phyloP scores from a whole-genome alignment of 1,284 basidiomycete genomes.

The Phenoliferia sp. region DNA sequence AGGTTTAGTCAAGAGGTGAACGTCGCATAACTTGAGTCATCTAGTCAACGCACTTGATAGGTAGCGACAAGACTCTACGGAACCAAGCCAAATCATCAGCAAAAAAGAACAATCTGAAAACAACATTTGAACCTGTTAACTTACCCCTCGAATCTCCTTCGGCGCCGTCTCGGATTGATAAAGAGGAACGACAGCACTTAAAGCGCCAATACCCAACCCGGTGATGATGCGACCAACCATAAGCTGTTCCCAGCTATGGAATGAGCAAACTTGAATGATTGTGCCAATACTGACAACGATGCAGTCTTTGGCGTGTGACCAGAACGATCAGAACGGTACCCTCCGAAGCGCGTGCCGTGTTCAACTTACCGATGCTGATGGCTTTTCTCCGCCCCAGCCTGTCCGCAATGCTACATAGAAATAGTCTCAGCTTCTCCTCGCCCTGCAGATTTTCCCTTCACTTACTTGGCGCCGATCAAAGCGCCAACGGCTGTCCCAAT shows the following conservation, averaged over 20 bases:
- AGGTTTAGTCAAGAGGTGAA: too few species aligned
- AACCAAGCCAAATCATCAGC: not conserved
- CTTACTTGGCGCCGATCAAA: slow-evolving; percentile 36
- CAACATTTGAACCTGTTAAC: not conserved
- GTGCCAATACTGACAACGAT: slow-evolving; percentile 64
- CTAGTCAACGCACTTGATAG: not conserved
- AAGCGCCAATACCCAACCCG: slow-evolving; percentile 61
- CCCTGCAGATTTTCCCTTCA: slow-evolving; percentile 42
- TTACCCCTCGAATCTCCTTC: not conserved
- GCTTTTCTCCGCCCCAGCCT: slow-evolving; percentile 62
- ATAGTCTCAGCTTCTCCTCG: not conserved
- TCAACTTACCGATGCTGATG: slow-evolving; percentile 50
- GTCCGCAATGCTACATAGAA: slow-evolving; percentile 51
- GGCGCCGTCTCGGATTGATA: not conserved
- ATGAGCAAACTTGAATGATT: slow-evolving; percentile 49
- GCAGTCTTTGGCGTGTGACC: slow-evolving; percentile 54
- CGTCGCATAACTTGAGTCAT: too few species aligned
- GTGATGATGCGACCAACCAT: slow-evolving; percentile 50
- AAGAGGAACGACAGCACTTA: slow-evolving; percentile 67
- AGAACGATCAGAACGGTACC: not conserved
- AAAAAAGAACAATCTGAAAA: not conserved
- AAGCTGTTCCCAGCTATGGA: slow-evolving; percentile 55
- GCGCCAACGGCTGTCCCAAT: slow-evolving; percentile 38
- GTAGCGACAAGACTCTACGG: not conserved
- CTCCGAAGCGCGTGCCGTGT: not conserved